Conservation (phyloP, 1,284 basidiomycete species). For the Meira miltonrushii region DNA sequence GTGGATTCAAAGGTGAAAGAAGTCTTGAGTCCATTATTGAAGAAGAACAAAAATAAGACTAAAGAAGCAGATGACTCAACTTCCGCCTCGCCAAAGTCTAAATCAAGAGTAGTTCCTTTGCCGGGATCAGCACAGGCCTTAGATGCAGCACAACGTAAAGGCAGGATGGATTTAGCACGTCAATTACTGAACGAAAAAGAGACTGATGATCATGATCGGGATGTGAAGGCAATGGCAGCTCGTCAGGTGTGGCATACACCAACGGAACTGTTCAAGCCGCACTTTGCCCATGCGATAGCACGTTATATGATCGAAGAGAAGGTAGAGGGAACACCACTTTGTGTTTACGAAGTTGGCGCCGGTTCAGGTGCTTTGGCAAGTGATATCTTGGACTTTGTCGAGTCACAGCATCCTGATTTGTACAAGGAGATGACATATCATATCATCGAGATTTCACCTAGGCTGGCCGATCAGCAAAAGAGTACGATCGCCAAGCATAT, state of each 20-base stretch:
- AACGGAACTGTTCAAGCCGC: slow-evolving; percentile 94
- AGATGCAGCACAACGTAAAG: slow-evolving; percentile 29
- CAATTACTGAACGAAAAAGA: slow-evolving; percentile 40
- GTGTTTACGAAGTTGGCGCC: slow-evolving; percentile 94
- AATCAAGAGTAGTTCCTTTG: neutral
- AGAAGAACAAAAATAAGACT: neutral
- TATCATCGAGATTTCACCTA: slow-evolving; percentile 86
- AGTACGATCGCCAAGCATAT: slow-evolving; percentile 31
- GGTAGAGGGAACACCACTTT: slow-evolving; percentile 74
- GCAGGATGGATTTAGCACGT: slow-evolving; percentile 33
- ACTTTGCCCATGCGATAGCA: slow-evolving; percentile 85
- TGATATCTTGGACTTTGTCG: slow-evolving; percentile 78
- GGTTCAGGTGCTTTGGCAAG: slow-evolving; percentile 90
- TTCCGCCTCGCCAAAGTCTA: neutral
- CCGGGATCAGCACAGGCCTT: slow-evolving; percentile 14
- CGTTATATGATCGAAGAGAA: slow-evolving; percentile 86
- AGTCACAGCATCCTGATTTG: slow-evolving; percentile 75
- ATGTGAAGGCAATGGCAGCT: slow-evolving; percentile 57
- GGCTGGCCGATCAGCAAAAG: slow-evolving; percentile 69
- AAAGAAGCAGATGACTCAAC: too few species aligned
- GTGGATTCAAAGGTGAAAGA: neutral
- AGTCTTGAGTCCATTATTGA: neutral
- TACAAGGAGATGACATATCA: slow-evolving; percentile 83
- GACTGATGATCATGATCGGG: slow-evolving; percentile 52
- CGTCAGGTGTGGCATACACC: slow-evolving; percentile 98